A percentile compares a stretch with the other conserved stretches of the same genome.
phyloP scores from a whole-genome alignment of 805 yeast genomes.

The Jamesozyma hellenica region DNA sequence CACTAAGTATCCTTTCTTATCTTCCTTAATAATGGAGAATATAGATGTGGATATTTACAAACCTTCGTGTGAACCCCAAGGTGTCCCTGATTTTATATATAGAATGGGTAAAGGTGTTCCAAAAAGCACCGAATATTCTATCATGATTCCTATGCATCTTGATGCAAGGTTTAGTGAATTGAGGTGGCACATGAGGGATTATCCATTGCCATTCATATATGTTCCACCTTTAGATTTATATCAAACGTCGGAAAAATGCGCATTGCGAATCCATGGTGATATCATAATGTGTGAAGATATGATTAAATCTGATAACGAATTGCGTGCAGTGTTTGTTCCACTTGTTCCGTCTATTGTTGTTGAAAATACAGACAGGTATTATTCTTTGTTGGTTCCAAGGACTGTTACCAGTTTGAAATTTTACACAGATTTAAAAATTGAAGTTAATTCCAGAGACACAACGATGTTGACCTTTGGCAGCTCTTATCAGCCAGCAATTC shows the following conservation, averaged over 20 bases:
- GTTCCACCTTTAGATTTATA: conserved; percentile 45
- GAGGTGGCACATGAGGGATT: conserved; percentile 68
- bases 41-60: conserved; percentile 38
- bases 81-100: conserved; percentile 52
- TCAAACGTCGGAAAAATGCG: conserved; percentile 21
- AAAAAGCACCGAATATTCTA: conserved; percentile 51
- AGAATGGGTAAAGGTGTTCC: conserved; percentile 82
- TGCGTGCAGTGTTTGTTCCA: conserved; percentile 55
- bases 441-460: conserved; percentile 44
- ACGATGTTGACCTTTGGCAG: conserved; percentile 76
- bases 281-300: conserved; percentile 60
- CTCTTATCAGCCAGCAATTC: conserved; percentile 74
- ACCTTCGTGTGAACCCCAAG: conserved; percentile 42
- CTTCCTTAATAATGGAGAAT: conserved; percentile 41
- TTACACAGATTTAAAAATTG: conserved; percentile 49
- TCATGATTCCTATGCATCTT: conserved; percentile 54
- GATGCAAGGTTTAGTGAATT: conserved; percentile 50
- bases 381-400: conserved; percentile 56
- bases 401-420: conserved; percentile 69
- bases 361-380: conserved; percentile 34
- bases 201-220: conserved; percentile 72
- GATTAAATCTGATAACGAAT: conserved; percentile 38
- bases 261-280: conserved; percentile 46
- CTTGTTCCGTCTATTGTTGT: conserved; percentile 39
- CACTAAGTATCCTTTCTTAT: conserved; percentile 41